These are phyloP conservation scores for Botryobasidium botryosum DNA, from an alignment of 768 basidiomycete genomes.

Conservation along the genomic window DNA sequence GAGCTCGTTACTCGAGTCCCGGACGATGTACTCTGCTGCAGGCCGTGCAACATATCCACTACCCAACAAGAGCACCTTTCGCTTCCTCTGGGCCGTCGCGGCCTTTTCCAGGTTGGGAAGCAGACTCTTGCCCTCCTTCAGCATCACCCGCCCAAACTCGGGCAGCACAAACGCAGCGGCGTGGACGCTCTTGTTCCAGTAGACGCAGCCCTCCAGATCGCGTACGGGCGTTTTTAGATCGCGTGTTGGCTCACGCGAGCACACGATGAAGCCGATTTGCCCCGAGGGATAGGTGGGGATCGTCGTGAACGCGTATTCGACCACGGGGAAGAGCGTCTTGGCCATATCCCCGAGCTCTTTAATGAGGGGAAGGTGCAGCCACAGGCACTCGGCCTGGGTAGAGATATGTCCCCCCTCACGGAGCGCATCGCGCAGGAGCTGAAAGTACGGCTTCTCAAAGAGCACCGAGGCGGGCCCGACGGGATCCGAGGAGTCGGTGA, in stretches of 20 bases:
- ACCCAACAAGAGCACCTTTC: slow-evolving; percentile 68
- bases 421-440: slow-evolving; percentile 80
- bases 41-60: slow-evolving; percentile 92
- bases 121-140: slow-evolving; percentile 57
- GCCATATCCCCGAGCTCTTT: slow-evolving; percentile 52
- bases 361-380: slow-evolving; percentile 87
- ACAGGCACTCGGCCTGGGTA: slow-evolving; percentile 90
- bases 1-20: slow-evolving; percentile 62
- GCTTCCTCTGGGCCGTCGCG: slow-evolving; percentile 38
- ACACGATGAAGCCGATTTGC: slow-evolving; percentile 88
- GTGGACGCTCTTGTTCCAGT: slow-evolving; percentile 79
- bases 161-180: slow-evolving; percentile 73
- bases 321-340: slow-evolving; percentile 53
- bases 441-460: slow-evolving; percentile 95
- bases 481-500: slow-evolving; percentile 97
- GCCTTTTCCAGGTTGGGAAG: slow-evolving; percentile 57
- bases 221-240: slow-evolving; percentile 61
- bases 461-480: slow-evolving; percentile 88
- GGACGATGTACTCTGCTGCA: slow-evolving; percentile 86
- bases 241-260: slow-evolving; percentile 53
- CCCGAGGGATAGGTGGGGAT: slow-evolving; percentile 98
- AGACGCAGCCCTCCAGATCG: slow-evolving; percentile 49
- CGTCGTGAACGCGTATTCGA: slow-evolving; percentile 87
- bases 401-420: slow-evolving; percentile 82
- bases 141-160: slow-evolving; percentile 65